Base-by-base conservation (phyloP, 108 stramenopile genomes). In the Nitzschia sp. region DNA sequence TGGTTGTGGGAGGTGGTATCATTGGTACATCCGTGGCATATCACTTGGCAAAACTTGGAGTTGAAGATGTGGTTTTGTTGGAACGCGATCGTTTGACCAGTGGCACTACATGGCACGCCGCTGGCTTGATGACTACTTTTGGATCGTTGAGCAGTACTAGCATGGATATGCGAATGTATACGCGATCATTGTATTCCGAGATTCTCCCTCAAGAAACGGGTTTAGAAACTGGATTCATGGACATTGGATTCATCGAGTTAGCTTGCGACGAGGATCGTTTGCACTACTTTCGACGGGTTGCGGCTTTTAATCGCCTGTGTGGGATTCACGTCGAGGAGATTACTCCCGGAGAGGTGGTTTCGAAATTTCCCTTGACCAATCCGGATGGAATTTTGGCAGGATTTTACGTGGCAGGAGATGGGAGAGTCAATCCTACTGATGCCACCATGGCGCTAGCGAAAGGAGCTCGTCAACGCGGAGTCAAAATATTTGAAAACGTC, bases 101-200 rank as follows among this genome's bases (percentile, higher is more conserved):
- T 44, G 91, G 91, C 6, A 93, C 91, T 31, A 93, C 91, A 2
- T 93, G 91, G 91, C 87, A 92, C 54, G 91, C 91, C 5, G 91
- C 91, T 13, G 88, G 88, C 9, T 61, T 93, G 28, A 88, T 93
- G 76, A 89, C 87, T 19, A 89, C 86, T 11, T 86, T 83, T 72
- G 85, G 85, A 23, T 67, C 58, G 8, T 27, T 83, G 63, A 67
- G 57, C 38, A n/a, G 27, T 5, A 76, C 80, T 2, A 73, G 71
- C 21, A 86, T 79, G 15, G 32, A 35, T 34, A 81, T 83, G 80
- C 66, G 82, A 53, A 38, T 61, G 58, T 93, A 89, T 69, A 84
- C 88, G n/a, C 75, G 79, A 66, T 53, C 73, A 13, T 58, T 93
- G 11, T 92, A 92, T 58, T 55, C 38, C 0, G 41, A 53, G 23